These are phyloP conservation scores for Porodaedalea pini DNA, from an alignment of 1,284 basidiomycete genomes.

Conservation along the genomic window DNA sequence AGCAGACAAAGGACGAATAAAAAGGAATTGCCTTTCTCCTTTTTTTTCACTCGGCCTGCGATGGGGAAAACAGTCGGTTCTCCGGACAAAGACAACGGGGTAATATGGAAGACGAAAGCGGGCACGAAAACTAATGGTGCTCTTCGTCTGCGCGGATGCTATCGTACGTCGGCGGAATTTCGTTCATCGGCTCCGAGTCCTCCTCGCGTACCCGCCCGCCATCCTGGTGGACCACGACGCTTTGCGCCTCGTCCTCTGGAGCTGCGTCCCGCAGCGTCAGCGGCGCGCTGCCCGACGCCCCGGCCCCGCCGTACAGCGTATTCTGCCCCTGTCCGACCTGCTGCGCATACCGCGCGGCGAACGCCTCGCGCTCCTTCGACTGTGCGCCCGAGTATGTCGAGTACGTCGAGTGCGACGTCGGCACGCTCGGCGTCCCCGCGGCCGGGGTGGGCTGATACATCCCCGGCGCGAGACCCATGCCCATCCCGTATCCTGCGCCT, in stretches of 20 bases:
- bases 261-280: constrained; percentile 13
- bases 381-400: constrained; percentile 1
- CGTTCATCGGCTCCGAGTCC: constrained; percentile 15
- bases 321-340: constrained; percentile 6
- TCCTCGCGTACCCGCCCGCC: constrained; percentile 18
- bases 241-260: background rate
- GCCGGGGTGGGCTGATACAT: background rate
- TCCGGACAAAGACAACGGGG: too few species aligned
- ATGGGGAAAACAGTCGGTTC: too few species aligned
- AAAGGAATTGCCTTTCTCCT: too few species aligned
- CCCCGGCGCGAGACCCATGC: background rate
- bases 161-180: constrained; percentile 23
- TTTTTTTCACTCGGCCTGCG: too few species aligned
- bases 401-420: constrained; percentile 9
- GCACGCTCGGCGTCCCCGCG: background rate
- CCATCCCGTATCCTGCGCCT: background rate
- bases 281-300: background rate
- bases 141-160: constrained; percentile 11
- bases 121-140: background rate
- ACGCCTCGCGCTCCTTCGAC: constrained; percentile 21
- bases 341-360: constrained; percentile 14
- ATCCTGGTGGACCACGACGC: constrained; percentile 22
- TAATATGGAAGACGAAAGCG: too few species aligned
- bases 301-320: background rate
- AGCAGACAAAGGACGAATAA: too few species aligned